These are phyloP conservation scores for Phytophthora aleatoria DNA, from an alignment of 352 stramenopile species.

Conservation along the genomic window DNA sequence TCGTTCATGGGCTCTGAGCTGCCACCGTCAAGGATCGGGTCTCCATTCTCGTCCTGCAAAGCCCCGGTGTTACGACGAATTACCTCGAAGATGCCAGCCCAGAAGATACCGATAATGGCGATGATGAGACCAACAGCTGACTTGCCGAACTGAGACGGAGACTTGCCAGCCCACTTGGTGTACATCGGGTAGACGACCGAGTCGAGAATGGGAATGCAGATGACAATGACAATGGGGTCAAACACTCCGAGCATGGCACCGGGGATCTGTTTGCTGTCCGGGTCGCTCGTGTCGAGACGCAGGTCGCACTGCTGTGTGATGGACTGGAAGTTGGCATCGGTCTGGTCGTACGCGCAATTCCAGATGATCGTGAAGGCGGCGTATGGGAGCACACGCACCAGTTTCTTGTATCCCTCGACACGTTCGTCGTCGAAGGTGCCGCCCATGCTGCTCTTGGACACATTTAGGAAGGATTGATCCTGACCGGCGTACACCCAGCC, in stretches of 20 bases:
- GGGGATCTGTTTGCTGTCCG: slow-evolving; percentile 53
- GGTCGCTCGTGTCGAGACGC: slow-evolving; percentile 43
- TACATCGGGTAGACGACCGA: slow-evolving; percentile 46
- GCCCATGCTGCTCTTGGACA: too few relatives aligned
- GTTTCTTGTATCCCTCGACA: slow-evolving; percentile 53
- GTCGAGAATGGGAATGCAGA: slow-evolving; percentile 47
- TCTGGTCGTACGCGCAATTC: slow-evolving; percentile 69
- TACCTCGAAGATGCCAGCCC: slow-evolving; percentile 53
- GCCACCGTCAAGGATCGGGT: slow-evolving; percentile 46
- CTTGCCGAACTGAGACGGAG: too few relatives aligned
- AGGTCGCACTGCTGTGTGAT: slow-evolving; percentile 76
- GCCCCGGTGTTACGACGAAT: slow-evolving; percentile 55
- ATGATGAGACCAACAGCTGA: slow-evolving; percentile 30
- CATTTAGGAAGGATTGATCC: not conserved
- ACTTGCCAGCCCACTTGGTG: too few relatives aligned
- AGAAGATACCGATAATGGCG: slow-evolving; percentile 43
- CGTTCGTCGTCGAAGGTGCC: slow-evolving; percentile 40
- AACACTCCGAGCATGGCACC: slow-evolving; percentile 60
- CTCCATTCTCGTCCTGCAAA: slow-evolving; percentile 36
- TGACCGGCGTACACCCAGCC: slow-evolving; percentile 45
- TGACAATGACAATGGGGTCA: slow-evolving; percentile 50
- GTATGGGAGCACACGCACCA: slow-evolving; percentile 60
- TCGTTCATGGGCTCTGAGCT: slow-evolving; percentile 62
- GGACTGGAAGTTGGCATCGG: slow-evolving; percentile 70
- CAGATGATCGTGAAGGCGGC: slow-evolving; percentile 66